Conservation (phyloP, 768 basidiomycete genomes). For the Lentinula sp. region DNA sequence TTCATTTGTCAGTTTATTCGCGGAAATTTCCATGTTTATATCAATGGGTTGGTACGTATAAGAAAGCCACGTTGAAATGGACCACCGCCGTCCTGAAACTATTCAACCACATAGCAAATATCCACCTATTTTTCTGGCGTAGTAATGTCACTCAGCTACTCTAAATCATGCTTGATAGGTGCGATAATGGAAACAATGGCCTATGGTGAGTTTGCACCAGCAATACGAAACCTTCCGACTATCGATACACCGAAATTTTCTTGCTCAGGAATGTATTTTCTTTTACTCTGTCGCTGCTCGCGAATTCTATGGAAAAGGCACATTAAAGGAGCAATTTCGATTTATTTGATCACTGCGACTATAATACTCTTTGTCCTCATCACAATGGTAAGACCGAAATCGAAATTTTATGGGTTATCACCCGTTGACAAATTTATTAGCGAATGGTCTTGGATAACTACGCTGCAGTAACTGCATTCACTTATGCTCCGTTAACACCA, state of each 20-base stretch:
- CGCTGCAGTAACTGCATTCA: slow-evolving; percentile 8
- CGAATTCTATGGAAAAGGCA: slow-evolving; percentile 6
- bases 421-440: neutral
- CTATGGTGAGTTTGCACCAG: slow-evolving; percentile 2
- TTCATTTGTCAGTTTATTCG: too few relatives aligned
- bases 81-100: too few relatives aligned
- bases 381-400: slow-evolving; percentile 6
- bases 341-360: slow-evolving; percentile 3
- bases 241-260: too few relatives aligned
- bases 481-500: slow-evolving; percentile 7
- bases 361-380: slow-evolving; percentile 9
- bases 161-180: slow-evolving; percentile 8
- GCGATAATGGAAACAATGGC: slow-evolving; percentile 8
- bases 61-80: too few relatives aligned
- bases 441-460: slow-evolving; percentile 12
- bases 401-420: neutral
- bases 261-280: slow-evolving; percentile 5
- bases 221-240: neutral
- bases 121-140: neutral
- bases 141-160: neutral
- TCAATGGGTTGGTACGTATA: too few relatives aligned
- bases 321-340: neutral
- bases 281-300: slow-evolving; percentile 3
- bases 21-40: too few relatives aligned
- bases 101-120: too few relatives aligned